Evolutionary conservation across 805 yeast genomes (phyloP), one percentile per base, ranked within the genome.

Genomic region (Priceomyces carsonii): DNA sequence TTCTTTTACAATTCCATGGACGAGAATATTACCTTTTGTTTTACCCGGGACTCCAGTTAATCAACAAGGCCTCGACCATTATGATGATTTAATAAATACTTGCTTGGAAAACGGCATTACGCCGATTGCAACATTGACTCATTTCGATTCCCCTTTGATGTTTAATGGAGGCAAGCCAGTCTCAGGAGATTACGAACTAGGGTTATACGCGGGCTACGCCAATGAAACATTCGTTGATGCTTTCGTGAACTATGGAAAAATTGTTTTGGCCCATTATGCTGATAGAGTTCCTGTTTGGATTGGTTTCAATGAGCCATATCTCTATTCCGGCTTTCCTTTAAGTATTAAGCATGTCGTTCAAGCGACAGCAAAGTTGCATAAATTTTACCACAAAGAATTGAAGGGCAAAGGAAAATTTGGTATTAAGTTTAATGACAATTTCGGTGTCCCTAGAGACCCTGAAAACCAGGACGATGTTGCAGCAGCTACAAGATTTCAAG

Each of bases 1-100:
- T 42, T 58, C 65, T 6, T 45, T 62, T 43, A 38, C 61, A 6
- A 53, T 62, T 31, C 58, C 66, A 5, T 62, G 66, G 66, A 44
- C 62, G 9, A 46, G 68, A 38, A 57, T 62, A 13, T 42, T 59
- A 22, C 68, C 66, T 4, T 52, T 53, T 32, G 59, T 48, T 18
- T 25, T 49, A 8, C 53, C 53, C 4, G 63, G 62, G 8, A 38
- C 58, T 14, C 58, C 57, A 33, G 57, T 57, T 26, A 59, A 60
- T 42, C 26, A 55, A 26, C 49, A 57, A 28, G 60, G 48, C 15
- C 39, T 59, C 25, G 50, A 56, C 33, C 54, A 53, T 39, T 46
- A 57, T 30, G 47, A 47, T 25, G 54, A 43, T 31, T n/a, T 47
- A 6, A 36, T 49, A 15, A 47, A 49, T 22, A 49, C 53, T 26